phyloP scores from a whole-genome alignment of 176 grass and related monocot genomes.

The Cocos nucifera region DNA sequence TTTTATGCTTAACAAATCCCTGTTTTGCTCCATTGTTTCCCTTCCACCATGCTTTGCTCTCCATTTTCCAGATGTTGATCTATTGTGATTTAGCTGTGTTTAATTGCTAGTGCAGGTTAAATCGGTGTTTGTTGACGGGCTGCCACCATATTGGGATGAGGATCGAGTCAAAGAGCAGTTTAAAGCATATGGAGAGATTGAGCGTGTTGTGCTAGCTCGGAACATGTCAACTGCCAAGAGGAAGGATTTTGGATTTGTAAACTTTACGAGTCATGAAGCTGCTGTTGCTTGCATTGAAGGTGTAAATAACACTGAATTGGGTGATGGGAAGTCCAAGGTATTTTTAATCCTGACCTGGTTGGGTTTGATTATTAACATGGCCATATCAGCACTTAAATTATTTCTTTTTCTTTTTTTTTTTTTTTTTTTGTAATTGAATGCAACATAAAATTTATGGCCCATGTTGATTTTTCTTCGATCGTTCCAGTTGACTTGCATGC shows the following conservation, averaged over 20 bases:
- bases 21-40: neutral
- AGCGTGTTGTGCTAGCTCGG: constrained; percentile 64
- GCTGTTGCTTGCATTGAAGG: constrained; percentile 55
- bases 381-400: no score
- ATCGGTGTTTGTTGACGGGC: constrained; percentile 57
- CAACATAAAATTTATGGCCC: no score
- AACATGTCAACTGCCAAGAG: constrained; percentile 74
- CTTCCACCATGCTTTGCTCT: neutral
- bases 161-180: constrained; percentile 54
- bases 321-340: constrained; percentile 57
- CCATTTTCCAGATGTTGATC: neutral
- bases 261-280: constrained; percentile 54
- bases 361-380: no score
- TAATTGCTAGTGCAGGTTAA: constrained; percentile 37
- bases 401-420: no score
- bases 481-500: no score
- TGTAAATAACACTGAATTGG: constrained; percentile 42
- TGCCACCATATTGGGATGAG: constrained; percentile 74
- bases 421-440: no score
- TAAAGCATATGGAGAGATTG: constrained; percentile 50
- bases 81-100: neutral
- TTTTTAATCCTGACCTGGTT: neutral
- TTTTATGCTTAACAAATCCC: neutral
- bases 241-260: constrained; percentile 79
- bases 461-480: no score